Conservation (phyloP, 805 yeast species). For the Helenozyma rhizophorensis region DNA sequence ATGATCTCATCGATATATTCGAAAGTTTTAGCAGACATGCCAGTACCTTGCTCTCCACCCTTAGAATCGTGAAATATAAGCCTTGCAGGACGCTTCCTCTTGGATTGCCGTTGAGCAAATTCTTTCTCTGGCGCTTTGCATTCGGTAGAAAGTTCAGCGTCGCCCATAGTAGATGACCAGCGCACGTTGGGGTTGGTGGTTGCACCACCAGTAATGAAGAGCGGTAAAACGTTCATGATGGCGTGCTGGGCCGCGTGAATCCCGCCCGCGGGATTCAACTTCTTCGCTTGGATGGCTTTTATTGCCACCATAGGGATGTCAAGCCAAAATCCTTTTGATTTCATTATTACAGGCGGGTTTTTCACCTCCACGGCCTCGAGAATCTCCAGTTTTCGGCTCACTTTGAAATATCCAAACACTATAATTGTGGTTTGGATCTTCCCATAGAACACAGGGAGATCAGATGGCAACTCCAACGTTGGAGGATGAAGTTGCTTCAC, state of each 20-base stretch:
- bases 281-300: constrained; percentile 51
- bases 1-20: constrained; percentile 70
- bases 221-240: constrained; percentile 71
- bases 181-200: constrained; percentile 39
- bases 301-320: constrained; percentile 72
- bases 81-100: constrained; percentile 80
- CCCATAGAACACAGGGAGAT: constrained; percentile 72
- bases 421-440: constrained; percentile 63
- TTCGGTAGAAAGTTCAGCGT: constrained; percentile 75
- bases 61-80: constrained; percentile 78
- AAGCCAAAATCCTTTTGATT: constrained; percentile 86
- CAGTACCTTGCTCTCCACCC: constrained; percentile 79
- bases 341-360: constrained; percentile 71
- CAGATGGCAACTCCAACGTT: constrained; percentile 25
- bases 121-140: constrained; percentile 98
- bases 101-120: constrained; percentile 70
- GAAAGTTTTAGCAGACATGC: constrained; percentile 74
- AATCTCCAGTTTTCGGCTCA: constrained; percentile 71
- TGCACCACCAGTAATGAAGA: constrained; percentile 64
- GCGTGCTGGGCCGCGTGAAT: constrained; percentile 98
- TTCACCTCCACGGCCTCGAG: constrained; percentile 90
- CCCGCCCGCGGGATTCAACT: constrained; percentile 75
- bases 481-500: constrained; percentile 51
- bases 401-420: constrained; percentile 91
- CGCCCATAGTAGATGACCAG: constrained; percentile 27